These are phyloP conservation scores for Linnemannia zychae DNA, from an alignment of 192 early-diverging fungal genomes.

Conservation along the genomic window DNA sequence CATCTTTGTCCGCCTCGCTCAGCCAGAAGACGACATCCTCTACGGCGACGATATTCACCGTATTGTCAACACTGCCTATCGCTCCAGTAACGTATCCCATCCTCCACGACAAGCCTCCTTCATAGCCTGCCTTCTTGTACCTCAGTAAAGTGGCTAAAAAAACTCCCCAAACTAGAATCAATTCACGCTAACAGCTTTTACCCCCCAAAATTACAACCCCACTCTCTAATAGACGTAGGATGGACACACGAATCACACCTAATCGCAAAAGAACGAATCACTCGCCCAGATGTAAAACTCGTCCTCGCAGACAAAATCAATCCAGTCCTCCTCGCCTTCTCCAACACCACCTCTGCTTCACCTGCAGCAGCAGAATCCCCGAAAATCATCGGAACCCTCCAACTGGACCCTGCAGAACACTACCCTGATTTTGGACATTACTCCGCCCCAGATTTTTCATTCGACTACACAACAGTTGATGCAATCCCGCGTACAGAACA, in stretches of 20 bases:
- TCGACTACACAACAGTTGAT: not conserved
- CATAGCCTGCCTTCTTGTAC: too few species aligned
- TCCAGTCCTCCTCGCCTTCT: slow-evolving; percentile 57
- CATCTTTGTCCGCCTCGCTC: not conserved
- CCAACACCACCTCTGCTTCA: slow-evolving; percentile 24
- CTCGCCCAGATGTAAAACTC: slow-evolving; percentile 30
- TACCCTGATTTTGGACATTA: slow-evolving; percentile 32
- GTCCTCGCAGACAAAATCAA: slow-evolving; percentile 38
- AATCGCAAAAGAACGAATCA: slow-evolving; percentile 51
- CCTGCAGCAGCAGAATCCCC: too few species aligned
- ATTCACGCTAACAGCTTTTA: not conserved
- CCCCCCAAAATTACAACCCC: too few species aligned
- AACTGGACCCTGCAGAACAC: slow-evolving; percentile 41
- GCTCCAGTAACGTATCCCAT: slow-evolving; percentile 11
- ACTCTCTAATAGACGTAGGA: not conserved
- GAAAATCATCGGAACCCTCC: slow-evolving; percentile 58
- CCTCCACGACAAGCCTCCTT: too few species aligned
- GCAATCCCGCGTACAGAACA: slow-evolving; percentile 17
- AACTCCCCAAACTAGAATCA: not conserved
- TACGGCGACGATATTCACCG: slow-evolving; percentile 24
- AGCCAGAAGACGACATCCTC: slow-evolving; percentile 6
- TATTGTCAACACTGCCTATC: slow-evolving; percentile 31
- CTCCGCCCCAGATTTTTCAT: not conserved
- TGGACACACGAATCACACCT: slow-evolving; percentile 28
- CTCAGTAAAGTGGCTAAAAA: too few species aligned